These are phyloP conservation scores for Trifolium pratense DNA, from an alignment of 306 rosid species.

Conservation along the genomic window DNA sequence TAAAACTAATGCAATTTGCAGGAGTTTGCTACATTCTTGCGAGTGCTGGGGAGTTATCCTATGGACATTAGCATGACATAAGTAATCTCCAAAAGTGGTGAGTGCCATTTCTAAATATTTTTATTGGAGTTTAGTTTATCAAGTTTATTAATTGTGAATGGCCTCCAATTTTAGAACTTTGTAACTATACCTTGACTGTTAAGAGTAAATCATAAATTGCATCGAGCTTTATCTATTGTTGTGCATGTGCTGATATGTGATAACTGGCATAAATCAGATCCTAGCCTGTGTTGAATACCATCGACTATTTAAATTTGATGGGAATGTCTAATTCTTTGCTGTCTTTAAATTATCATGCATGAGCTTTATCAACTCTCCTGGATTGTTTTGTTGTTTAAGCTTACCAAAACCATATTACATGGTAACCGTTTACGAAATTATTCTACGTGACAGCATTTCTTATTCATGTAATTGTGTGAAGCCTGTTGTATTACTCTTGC, in stretches of 20 bases:
- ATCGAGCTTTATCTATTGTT: slow-evolving; percentile 29
- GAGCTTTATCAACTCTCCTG: slow-evolving; percentile 2
- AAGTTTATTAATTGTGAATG: slow-evolving; percentile 25
- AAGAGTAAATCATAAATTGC: background rate
- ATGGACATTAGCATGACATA: slow-evolving; percentile 67
- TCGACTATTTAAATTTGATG: slow-evolving; percentile 4
- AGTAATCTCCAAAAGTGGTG: slow-evolving; percentile 43
- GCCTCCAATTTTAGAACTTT: slow-evolving; percentile 17
- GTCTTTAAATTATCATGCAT: background rate
- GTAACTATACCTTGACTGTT: slow-evolving; percentile 27
- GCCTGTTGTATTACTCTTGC: background rate
- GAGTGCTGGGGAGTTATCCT: slow-evolving; percentile 99
- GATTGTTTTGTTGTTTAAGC: slow-evolving; percentile 26
- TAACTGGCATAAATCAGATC: slow-evolving; percentile 27
- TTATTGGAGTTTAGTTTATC: slow-evolving; percentile 7
- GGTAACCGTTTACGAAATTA: background rate
- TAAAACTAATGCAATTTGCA: slow-evolving; percentile 47
- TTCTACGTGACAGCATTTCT: slow-evolving; percentile 1
- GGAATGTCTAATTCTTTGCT: background rate
- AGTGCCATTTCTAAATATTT: slow-evolving; percentile 29
- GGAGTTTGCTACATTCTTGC: slow-evolving; percentile 94
- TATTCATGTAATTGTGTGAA: slow-evolving; percentile 18
- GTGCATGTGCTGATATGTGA: slow-evolving; percentile 3
- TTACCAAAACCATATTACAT: slow-evolving; percentile 2
- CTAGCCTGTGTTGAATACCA: slow-evolving; percentile 9